phyloP scores from a whole-genome alignment of 805 yeast genomes.

The Saturnispora zaruensis region DNA sequence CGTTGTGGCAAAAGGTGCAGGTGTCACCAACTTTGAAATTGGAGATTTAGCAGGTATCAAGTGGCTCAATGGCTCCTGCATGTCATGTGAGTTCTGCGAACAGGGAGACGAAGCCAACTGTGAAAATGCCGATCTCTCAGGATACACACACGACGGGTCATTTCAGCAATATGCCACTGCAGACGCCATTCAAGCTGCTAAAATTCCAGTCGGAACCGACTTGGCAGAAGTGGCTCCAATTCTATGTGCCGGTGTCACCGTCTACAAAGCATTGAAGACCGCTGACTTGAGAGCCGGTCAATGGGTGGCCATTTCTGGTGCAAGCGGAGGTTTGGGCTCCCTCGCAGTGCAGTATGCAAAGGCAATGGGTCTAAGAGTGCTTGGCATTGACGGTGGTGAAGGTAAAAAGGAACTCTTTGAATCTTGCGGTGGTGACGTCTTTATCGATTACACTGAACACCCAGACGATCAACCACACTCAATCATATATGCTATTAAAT shows the following conservation, averaged over 20 bases:
- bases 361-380: slow-evolving; percentile 41
- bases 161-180: slow-evolving; percentile 49
- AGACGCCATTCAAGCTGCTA: slow-evolving; percentile 44
- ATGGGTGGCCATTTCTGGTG: slow-evolving; percentile 46
- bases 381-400: slow-evolving; percentile 42
- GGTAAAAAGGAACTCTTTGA: slow-evolving; percentile 35
- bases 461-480: slow-evolving; percentile 27
- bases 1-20: slow-evolving; percentile 54
- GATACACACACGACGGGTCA: slow-evolving; percentile 64
- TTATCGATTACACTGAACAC: slow-evolving; percentile 34
- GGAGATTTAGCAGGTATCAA: slow-evolving; percentile 64
- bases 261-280: slow-evolving; percentile 45
- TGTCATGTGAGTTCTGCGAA: slow-evolving; percentile 57
- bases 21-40: slow-evolving; percentile 50
- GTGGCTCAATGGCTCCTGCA: slow-evolving; percentile 63
- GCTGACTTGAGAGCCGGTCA: slow-evolving; percentile 39
- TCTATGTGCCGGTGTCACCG: slow-evolving; percentile 47
- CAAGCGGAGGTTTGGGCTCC: slow-evolving; percentile 46
- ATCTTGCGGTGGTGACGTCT: slow-evolving; percentile 39
- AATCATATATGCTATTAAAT: slow-evolving; percentile 32
- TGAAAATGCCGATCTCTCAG: slow-evolving; percentile 59
- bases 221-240: slow-evolving; percentile 42
- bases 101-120: slow-evolving; percentile 56
- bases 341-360: slow-evolving; percentile 43
- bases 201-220: slow-evolving; percentile 37